Conservation (phyloP, 2,329 filamentous ascomycete genomes). For the Scedosporium apiospermum region DNA sequence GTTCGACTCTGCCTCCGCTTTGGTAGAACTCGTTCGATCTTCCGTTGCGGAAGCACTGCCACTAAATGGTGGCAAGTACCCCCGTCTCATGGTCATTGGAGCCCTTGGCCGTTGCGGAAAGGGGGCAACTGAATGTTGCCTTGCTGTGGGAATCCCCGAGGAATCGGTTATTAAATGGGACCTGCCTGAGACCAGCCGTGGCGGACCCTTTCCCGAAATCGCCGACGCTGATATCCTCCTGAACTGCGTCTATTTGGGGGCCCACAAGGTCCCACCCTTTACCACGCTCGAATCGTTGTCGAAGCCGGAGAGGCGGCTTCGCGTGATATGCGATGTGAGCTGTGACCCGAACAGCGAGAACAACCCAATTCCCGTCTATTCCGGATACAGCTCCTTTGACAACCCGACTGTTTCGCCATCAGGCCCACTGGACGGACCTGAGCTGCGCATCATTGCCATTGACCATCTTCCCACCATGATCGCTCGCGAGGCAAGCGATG, state of each 20-base stretch:
- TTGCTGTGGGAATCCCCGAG: constrained; percentile 50
- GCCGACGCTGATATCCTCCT: constrained; percentile 66
- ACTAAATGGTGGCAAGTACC: constrained; percentile 41
- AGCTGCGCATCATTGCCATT: constrained; percentile 75
- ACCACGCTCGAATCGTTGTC: constrained; percentile 61
- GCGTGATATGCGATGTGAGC: constrained; percentile 71
- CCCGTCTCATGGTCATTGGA: constrained; percentile 75
- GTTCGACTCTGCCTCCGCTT: constrained; percentile 53
- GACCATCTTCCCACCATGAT: constrained; percentile 78
- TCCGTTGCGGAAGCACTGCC: constrained; percentile 46
- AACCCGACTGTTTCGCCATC: constrained; percentile 75
- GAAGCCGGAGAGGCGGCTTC: constrained; percentile 57
- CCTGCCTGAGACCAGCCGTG: constrained; percentile 62
- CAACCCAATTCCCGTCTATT: constrained; percentile 70
- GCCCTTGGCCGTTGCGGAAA: constrained; percentile 74
- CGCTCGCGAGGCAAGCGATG: constrained; percentile 77
- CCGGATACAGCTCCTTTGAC: constrained; percentile 75
- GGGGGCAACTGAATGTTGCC: constrained; percentile 72
- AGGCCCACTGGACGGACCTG: constrained; percentile 44
- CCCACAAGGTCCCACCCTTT: constrained; percentile 70
- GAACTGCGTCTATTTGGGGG: constrained; percentile 78
- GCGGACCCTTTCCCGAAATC: constrained; percentile 73
- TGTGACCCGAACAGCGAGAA: constrained; percentile 66
- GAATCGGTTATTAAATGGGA: constrained; percentile 55
- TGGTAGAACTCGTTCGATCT: constrained; percentile 65